Percentiles rank a stretch among this genome's conserved stretches.
Evolutionary conservation across 306 rosid species (phyloP).

Genomic region (Medicago lupulina): DNA sequence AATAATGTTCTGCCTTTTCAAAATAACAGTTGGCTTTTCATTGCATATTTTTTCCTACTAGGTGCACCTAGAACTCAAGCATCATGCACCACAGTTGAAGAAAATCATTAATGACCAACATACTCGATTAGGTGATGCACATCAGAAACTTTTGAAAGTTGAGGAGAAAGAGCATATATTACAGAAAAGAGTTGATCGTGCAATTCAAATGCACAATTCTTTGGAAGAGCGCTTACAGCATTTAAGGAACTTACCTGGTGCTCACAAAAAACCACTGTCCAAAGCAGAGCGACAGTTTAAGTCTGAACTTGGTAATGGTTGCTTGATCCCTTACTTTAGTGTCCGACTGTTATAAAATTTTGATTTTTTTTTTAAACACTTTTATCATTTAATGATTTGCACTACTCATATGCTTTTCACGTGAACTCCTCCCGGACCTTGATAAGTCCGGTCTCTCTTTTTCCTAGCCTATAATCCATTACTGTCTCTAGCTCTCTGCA

Average conservation of each 20-base stretch:
- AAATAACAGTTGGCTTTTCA: slow-evolving; percentile 24
- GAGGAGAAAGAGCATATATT: slow-evolving; percentile 61
- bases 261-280: slow-evolving; percentile 82
- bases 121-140: slow-evolving; percentile 63
- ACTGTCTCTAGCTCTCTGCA: slow-evolving; percentile 8
- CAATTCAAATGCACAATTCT: slow-evolving; percentile 61
- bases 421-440: slow-evolving; percentile 10
- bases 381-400: slow-evolving; percentile 24
- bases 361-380: not conserved
- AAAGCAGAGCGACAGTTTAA: slow-evolving; percentile 86
- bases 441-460: slow-evolving; percentile 5
- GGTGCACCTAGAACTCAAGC: slow-evolving; percentile 89
- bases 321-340: slow-evolving; percentile 32
- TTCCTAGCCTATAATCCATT: not conserved
- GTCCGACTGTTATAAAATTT: slow-evolving; percentile 11
- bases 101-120: slow-evolving; percentile 76
- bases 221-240: slow-evolving; percentile 78
- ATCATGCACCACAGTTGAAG: slow-evolving; percentile 87
- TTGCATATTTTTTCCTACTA: slow-evolving; percentile 37
- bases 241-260: slow-evolving; percentile 74
- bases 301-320: slow-evolving; percentile 82
- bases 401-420: slow-evolving; percentile 22
- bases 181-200: slow-evolving; percentile 63
- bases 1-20: slow-evolving; percentile 23
- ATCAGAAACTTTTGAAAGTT: slow-evolving; percentile 64